phyloP scores from a whole-genome alignment of 805 yeast species.

The Teunomyces cretensis region DNA sequence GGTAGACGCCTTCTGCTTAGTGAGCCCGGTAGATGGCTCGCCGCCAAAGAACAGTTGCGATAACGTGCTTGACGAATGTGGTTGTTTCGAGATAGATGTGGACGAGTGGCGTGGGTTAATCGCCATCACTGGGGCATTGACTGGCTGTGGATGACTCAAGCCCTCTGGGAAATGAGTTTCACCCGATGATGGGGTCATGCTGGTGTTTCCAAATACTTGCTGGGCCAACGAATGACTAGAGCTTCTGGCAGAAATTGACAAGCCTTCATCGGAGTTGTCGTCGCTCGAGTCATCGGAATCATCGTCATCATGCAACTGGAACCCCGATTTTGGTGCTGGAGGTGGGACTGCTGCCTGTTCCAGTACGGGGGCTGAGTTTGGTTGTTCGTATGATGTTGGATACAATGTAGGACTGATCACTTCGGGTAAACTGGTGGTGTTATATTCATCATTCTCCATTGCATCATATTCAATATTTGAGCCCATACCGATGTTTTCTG shows the following conservation, averaged over 20 bases:
- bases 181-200: slow-evolving; percentile 14
- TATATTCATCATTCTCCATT: slow-evolving; percentile 25
- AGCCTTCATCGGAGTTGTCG: slow-evolving; percentile 28
- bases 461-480: slow-evolving; percentile 39
- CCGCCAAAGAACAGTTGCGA: slow-evolving; percentile 38
- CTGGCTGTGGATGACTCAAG: slow-evolving; percentile 23
- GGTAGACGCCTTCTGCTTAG: slow-evolving; percentile 10
- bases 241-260: slow-evolving; percentile 37
- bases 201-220: slow-evolving; percentile 30
- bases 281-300: slow-evolving; percentile 14
- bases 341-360: slow-evolving; percentile 2
- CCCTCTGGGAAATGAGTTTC: slow-evolving; percentile 21
- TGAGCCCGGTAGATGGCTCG: slow-evolving; percentile 10
- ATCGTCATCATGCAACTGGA: slow-evolving; percentile 13
- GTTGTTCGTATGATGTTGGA: slow-evolving; percentile 2
- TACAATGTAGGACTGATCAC: neutral
- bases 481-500: slow-evolving; percentile 44
- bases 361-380: neutral
- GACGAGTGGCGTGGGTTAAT: slow-evolving; percentile 38
- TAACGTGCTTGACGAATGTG: slow-evolving; percentile 40
- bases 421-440: slow-evolving; percentile 14
- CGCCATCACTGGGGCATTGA: slow-evolving; percentile 21
- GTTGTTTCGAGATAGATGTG: slow-evolving; percentile 39
- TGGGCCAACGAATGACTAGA: slow-evolving; percentile 46
- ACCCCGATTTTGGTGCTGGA: slow-evolving; percentile 5